These are phyloP conservation scores for Wallacemonas collosoma DNA, from an alignment of 208 protist species.

Conservation along the genomic window DNA sequence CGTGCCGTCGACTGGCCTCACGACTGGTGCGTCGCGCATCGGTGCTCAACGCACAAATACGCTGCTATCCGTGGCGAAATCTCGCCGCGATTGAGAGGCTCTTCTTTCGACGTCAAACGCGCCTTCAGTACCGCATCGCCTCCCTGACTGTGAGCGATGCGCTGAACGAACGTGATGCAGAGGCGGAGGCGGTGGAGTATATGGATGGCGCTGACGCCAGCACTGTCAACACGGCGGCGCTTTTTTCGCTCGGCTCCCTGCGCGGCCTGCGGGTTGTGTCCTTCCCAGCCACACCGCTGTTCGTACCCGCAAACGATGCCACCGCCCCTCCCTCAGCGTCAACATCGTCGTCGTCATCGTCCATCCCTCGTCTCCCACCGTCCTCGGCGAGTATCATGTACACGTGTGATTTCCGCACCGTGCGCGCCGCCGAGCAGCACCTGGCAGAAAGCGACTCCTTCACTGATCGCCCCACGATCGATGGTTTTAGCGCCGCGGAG, in stretches of 20 bases:
- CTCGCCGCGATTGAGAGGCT: slow-evolving; percentile 22
- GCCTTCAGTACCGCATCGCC: slow-evolving; percentile 26
- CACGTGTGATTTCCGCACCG: slow-evolving; percentile 9
- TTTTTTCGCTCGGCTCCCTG: slow-evolving; percentile 18
- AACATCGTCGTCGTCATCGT: not conserved
- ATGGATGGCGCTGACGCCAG: not conserved
- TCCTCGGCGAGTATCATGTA: not conserved
- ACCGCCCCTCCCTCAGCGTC: not conserved
- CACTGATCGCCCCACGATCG: not conserved
- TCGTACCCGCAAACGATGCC: not conserved
- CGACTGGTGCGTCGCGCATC: not conserved
- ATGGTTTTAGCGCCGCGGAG: not conserved
- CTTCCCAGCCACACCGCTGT: slow-evolving; percentile 23
- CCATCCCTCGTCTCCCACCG: not conserved
- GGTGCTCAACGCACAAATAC: slow-evolving; percentile 2
- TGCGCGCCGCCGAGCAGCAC: slow-evolving; percentile 8
- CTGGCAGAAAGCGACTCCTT: not conserved
- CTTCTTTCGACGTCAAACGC: slow-evolving; percentile 32
- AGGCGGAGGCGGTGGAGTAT: slow-evolving; percentile 1
- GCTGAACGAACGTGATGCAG: not conserved
- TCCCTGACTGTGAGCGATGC: not conserved
- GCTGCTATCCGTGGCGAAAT: slow-evolving; percentile 24
- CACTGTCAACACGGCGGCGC: slow-evolving; percentile 10
- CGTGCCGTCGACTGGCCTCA: too few species aligned
- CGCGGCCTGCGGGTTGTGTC: slow-evolving; percentile 31